phyloP scores from a whole-genome alignment of 2,329 filamentous ascomycete species.

The Monosporascus sp. region DNA sequence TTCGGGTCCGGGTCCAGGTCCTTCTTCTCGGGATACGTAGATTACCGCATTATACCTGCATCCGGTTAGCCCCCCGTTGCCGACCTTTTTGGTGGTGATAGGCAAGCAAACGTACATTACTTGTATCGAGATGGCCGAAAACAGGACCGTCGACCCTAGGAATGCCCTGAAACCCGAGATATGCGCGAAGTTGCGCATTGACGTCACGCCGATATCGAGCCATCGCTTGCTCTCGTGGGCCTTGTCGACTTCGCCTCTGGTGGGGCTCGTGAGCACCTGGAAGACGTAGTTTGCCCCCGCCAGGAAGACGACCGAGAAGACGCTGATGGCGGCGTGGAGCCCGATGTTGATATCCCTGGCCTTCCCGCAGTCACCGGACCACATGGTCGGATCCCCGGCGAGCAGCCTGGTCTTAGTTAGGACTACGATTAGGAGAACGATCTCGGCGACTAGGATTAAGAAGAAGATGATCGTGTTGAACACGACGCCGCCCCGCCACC shows the following conservation, averaged over 20 bases:
- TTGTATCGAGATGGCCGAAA: constrained; percentile 39
- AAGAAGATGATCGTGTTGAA: constrained; percentile 37
- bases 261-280: constrained; percentile 50
- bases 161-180: constrained; percentile 36
- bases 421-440: constrained; percentile 34
- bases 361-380: constrained; percentile 30
- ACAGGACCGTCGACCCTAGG: constrained; percentile 33
- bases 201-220: constrained; percentile 51
- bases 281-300: constrained; percentile 48
- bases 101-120: constrained; percentile 37
- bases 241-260: constrained; percentile 39
- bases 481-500: constrained; percentile 45
- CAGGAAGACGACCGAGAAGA: constrained; percentile 37
- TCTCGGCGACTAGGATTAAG: constrained; percentile 28
- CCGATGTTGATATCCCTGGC: constrained; percentile 34
- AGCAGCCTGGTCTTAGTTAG: constrained; percentile 28
- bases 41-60: constrained; percentile 47
- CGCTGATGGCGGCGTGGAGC: constrained; percentile 39
- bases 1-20: constrained; percentile 17
- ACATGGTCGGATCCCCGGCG: constrained; percentile 32
- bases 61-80: neutral
- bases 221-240: constrained; percentile 41
- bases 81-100: too few species aligned
- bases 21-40: constrained; percentile 31
- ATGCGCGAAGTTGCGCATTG: constrained; percentile 41